Percentiles rank a stretch among this genome's conserved stretches.
Conservation (phyloP, 1,284 basidiomycete species). For the Malassezia japonica region DNA sequence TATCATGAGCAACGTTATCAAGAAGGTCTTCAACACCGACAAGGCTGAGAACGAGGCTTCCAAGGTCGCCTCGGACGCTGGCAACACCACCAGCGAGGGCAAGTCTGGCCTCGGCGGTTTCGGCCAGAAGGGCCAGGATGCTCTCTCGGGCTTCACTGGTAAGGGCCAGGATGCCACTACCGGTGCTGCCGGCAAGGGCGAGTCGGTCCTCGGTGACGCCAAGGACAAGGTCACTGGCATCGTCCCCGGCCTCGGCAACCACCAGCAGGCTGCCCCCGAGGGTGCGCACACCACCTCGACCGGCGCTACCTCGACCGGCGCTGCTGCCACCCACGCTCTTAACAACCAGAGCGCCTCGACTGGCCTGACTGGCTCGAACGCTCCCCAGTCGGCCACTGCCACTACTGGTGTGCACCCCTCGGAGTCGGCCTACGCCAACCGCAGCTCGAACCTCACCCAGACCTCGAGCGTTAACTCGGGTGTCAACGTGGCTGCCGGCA, state of each 20-base stretch:
- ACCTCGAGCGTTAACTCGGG: slow-evolving; percentile 21
- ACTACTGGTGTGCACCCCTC: slow-evolving; percentile 2
- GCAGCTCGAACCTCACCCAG: slow-evolving; percentile 15
- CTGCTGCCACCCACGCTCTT: slow-evolving; percentile 2
- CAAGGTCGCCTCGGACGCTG: background rate
- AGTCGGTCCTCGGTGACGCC: slow-evolving; percentile 2
- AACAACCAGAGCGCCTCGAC: background rate
- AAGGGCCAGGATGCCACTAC: background rate
- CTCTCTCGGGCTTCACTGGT: no score
- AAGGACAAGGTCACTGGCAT: slow-evolving; percentile 2
- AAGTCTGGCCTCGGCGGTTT: background rate
- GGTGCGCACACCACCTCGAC: background rate
- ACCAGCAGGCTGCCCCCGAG: background rate
- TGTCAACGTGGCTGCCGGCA: slow-evolving; percentile 35
- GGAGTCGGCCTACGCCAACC: slow-evolving; percentile 6
- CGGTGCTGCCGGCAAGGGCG: background rate
- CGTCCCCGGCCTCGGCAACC: background rate
- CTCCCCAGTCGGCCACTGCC: background rate
- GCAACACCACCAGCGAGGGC: background rate
- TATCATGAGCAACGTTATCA: slow-evolving; percentile 19
- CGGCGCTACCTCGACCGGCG: slow-evolving; percentile 1
- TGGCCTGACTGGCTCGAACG: background rate
- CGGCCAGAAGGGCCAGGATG: background rate
- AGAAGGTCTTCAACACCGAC: slow-evolving; percentile 21
- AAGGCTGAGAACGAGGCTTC: slow-evolving; percentile 10